Percentiles rank a stretch among this genome's conserved stretches.
phyloP scores from a whole-genome alignment of 768 basidiomycete species.

The Pholiota molesta region DNA sequence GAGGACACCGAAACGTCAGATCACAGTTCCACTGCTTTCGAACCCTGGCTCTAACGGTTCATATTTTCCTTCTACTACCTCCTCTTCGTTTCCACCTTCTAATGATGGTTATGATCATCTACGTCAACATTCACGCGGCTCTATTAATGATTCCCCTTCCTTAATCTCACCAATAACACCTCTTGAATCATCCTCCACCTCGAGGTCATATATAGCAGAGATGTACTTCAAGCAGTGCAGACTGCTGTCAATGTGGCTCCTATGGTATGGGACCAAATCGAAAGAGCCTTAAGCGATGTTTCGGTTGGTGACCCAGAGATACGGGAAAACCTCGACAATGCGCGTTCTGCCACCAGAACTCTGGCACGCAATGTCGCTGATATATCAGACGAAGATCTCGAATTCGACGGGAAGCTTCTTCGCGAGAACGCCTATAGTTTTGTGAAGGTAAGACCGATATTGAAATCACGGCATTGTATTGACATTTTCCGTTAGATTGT shows the following conservation, averaged over 20 bases:
- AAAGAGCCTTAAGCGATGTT: constrained; percentile 61
- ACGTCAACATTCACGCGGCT: constrained; percentile 44
- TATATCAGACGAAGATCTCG: constrained; percentile 58
- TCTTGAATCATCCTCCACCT: constrained; percentile 52
- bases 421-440: constrained; percentile 82
- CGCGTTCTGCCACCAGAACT: constrained; percentile 64
- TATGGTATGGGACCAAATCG: constrained; percentile 80
- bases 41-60: constrained; percentile 43
- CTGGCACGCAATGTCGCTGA: constrained; percentile 61
- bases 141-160: constrained; percentile 35
- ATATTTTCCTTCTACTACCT: constrained; percentile 36
- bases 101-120: constrained; percentile 30
- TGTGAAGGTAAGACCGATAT: constrained; percentile 62
- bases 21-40: constrained; percentile 37
- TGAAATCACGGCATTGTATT: neutral
- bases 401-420: constrained; percentile 60
- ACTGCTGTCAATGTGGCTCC: constrained; percentile 80
- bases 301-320: constrained; percentile 45
- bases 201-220: constrained; percentile 75
- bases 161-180: constrained; percentile 37
- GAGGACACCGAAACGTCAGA: constrained; percentile 54
- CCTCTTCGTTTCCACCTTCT: constrained; percentile 12
- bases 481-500: constrained; percentile 53
- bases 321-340: constrained; percentile 57
- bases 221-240: constrained; percentile 79